Base-by-base conservation (phyloP, 768 basidiomycete genomes). In the Lentinula edodes region DNA sequence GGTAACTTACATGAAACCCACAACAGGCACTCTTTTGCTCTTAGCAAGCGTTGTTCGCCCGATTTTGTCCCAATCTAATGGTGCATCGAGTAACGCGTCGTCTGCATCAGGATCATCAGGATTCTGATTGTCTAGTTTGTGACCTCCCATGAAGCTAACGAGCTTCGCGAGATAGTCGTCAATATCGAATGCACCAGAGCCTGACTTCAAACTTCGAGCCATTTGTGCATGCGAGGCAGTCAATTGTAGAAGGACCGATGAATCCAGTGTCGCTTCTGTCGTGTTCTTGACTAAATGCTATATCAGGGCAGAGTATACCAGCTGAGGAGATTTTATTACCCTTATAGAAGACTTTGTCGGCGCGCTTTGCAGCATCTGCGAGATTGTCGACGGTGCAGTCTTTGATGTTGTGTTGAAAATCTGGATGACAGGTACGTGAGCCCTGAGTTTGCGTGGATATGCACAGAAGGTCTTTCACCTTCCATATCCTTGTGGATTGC, bases 181-280 rank as follows among this genome's bases (percentile, higher is more conserved):
- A 43, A 91, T 77, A 69, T 99, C 96, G 69, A 98, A 99, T 13
- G 89, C 86, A 59, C 91, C 90, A 0, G 85, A 84, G 58, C 91
- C 93, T 0, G 92, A 85, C 72, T 92, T 94, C 85, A 96, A 88
- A 35, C 87, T 87, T 35, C 92, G 90, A n/a, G 95, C 95, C 70
- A 95, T 89, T 66, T 88, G 87, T 1, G 91, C 88, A 62, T 85
- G 88, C 3, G 92, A 88, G 10, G 89, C 86, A 69, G 86, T 83
- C 2, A 90, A 73, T 32, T 52, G 48, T 3, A 60, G 20, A 3
- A 98, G 83, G 23, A 95, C 81, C 45, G 83, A 80, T 0, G 96
- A 94, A 72, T 98, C 97, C 10, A 98, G 82, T 0, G 91, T 88
- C 3, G 96, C 95, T 68, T 97, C 93, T 56, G 90, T 87, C 0